A percentile compares a stretch with the other conserved stretches of the same genome.
Conservation (phyloP, 768 basidiomycete genomes). For the Rhodotorula kratochvilovae region DNA sequence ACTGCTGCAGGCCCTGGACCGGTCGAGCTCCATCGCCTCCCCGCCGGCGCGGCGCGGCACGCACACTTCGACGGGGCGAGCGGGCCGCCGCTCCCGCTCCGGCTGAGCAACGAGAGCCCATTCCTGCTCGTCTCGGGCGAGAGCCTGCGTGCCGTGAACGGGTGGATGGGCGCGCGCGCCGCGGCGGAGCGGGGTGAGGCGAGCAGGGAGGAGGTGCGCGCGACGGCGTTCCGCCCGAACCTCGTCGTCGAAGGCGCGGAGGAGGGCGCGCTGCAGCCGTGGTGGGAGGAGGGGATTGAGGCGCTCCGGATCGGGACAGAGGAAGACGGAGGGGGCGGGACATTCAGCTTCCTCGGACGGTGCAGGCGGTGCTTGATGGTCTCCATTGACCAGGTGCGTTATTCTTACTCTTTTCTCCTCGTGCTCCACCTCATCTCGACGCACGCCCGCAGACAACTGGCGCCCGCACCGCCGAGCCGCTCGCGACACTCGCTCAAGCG, state of each 20-base stretch:
- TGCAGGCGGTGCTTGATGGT: conserved; percentile 43
- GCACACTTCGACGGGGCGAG: conserved; percentile 24
- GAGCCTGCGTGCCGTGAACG: conserved; percentile 26
- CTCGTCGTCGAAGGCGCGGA: conserved; percentile 23
- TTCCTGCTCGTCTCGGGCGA: conserved; percentile 41
- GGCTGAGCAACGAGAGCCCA: conserved; percentile 41
- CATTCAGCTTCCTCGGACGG: conserved; percentile 27
- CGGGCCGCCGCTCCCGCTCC: conserved; percentile 28
- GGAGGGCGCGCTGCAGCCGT: conserved; percentile 5
- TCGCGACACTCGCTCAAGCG: conserved; percentile 32
- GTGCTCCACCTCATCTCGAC: no score
- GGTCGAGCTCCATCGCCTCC: conserved; percentile 28
- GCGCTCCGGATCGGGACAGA: conserved; percentile 19
- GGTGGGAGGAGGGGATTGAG: conserved; percentile 34
- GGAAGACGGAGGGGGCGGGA: neutral
- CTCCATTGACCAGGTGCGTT: conserved; percentile 31
- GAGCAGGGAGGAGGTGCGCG: conserved; percentile 1
- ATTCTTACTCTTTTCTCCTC: no score
- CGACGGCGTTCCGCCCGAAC: conserved; percentile 40
- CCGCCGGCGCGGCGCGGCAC: conserved; percentile 14
- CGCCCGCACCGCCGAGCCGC: conserved; percentile 23
- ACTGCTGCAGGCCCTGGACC: neutral
- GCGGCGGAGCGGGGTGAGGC: neutral
- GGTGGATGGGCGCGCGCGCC: conserved; percentile 18
- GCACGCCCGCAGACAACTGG: conserved; percentile 31